phyloP scores from a whole-genome alignment of 2,329 filamentous ascomycete species.

The Aureobasidium sp. region DNA sequence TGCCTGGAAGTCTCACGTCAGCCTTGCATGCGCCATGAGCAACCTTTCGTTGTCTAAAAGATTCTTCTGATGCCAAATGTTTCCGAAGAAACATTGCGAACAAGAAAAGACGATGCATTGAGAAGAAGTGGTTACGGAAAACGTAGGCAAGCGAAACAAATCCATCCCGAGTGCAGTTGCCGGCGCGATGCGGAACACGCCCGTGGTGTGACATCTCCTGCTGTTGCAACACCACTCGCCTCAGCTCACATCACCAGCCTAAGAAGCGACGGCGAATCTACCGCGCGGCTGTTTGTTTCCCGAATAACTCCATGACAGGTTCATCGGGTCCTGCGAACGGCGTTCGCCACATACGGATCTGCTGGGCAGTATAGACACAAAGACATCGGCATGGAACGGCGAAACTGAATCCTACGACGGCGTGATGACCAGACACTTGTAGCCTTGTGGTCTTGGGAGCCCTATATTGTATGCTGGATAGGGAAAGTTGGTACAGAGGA shows the following conservation, averaged over 20 bases:
- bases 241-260: neutral
- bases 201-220: slow-evolving; percentile 5
- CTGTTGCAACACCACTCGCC: neutral
- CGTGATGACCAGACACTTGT: neutral
- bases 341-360: neutral
- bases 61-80: neutral
- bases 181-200: neutral
- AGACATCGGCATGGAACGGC: neutral
- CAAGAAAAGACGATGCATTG: neutral
- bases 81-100: neutral
- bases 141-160: neutral
- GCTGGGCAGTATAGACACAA: neutral
- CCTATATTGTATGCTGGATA: neutral
- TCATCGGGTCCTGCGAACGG: neutral
- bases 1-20: neutral
- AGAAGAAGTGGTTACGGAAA: neutral
- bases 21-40: no score
- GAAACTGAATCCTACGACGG: neutral
- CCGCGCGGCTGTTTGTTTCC: neutral
- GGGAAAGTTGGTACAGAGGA: neutral
- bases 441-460: neutral
- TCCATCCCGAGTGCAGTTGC: neutral
- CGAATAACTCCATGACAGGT: neutral
- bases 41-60: no score
- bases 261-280: neutral